phyloP scores from a whole-genome alignment of 441 rosid genomes.

The Croton setiger region DNA sequence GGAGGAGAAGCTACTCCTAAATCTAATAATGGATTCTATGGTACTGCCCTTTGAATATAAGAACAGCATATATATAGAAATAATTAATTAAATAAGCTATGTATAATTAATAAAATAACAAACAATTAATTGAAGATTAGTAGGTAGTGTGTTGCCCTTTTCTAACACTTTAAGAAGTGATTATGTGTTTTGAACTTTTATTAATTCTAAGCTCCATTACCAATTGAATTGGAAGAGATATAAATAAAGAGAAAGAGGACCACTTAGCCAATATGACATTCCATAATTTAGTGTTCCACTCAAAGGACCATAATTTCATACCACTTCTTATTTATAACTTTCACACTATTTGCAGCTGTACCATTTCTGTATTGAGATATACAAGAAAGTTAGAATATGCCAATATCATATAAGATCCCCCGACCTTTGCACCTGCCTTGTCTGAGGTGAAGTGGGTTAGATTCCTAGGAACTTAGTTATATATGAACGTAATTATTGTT shows the following conservation, averaged over 20 bases:
- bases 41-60: conserved; percentile 25
- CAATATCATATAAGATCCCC: background rate
- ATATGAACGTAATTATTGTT: no score
- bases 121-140: background rate
- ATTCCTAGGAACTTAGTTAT: no score
- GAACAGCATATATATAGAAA: background rate
- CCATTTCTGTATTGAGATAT: no score
- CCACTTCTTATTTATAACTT: conserved; percentile 1
- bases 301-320: conserved; percentile 3
- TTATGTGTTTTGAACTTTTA: conserved; percentile 1
- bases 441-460: background rate
- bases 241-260: conserved; percentile 25
- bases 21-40: conserved; percentile 59
- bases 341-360: background rate
- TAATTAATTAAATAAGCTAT: background rate
- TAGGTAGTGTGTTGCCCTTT: conserved; percentile 5
- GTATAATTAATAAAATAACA: background rate
- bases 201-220: no score
- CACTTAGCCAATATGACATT: conserved; percentile 27
- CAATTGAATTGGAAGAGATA: no score
- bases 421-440: background rate
- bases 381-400: no score
- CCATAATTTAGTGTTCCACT: conserved; percentile 14
- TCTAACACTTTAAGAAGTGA: conserved; percentile 15
- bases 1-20: conserved; percentile 43